Evolutionary conservation across 768 basidiomycete species (phyloP), one percentile per base, ranked within the genome.

Genomic region (Lactifluus piperatus): DNA sequence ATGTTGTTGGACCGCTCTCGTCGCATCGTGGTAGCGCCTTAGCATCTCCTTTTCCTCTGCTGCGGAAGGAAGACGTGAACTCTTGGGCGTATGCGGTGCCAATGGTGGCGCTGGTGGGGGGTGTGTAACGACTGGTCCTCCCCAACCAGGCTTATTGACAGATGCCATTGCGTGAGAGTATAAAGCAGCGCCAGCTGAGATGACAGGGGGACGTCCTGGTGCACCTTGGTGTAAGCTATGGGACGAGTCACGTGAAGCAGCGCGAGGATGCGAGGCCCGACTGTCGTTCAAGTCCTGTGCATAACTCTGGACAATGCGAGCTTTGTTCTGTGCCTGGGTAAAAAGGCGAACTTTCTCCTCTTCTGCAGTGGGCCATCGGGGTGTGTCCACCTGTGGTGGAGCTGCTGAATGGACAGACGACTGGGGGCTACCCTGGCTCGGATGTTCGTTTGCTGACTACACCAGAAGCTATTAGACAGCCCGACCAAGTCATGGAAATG

Each of bases 271-370:
- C 60, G 65, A 39, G 5, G 39, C 36, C 16, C 67, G 71, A 26
- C 65, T 67, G 18, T 68, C 68, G 24, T 60, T 67, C 24, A 48
- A 11, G 10, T 67, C 67, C 7, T 68, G 67, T 14, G 70, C 75
- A 22, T 57, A 65, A 6, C 76, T 80, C 66, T 86, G 87, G 5
- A 79, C 79, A 53, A 75, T 77, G 56, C 74, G 76, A 2, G 82
- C 89, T n/a, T 79, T 83, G 1, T 78, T 81, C 66, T 84, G 83
- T 0, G 89, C 88, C 50, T 81, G 69, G 51, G 85, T 75, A 69
- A 79, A 90, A n/a, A 89, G 68, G n/a, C 79, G 76, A 1, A 78
- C 71, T 65, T 92, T 91, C 68, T 92, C 90, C 56, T 83, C 80
- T 70, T 90, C 89, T 0, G 91, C 87, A 1, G 84, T 78, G 7